phyloP scores from a whole-genome alignment of 192 early-diverging fungal species.

The Podila minutissima region DNA sequence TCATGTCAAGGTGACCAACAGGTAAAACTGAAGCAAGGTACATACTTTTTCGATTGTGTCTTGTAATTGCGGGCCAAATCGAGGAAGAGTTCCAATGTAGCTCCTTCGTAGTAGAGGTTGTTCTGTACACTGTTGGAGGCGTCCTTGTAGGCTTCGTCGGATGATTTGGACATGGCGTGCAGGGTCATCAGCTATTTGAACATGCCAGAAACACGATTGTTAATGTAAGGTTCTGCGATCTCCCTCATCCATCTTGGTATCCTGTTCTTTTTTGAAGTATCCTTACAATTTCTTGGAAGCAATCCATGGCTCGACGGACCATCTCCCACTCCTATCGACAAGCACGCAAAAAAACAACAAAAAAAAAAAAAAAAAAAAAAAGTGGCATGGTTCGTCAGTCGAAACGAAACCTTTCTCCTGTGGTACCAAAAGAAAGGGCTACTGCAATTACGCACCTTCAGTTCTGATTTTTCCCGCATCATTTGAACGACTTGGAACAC shows the following conservation, averaged over 20 bases:
- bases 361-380: too few species aligned
- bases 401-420: background rate
- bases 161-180: conserved; percentile 61
- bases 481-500: conserved; percentile 44
- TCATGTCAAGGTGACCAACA: too few species aligned
- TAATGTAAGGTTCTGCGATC: too few species aligned
- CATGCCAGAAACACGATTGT: background rate
- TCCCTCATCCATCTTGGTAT: too few species aligned
- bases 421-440: too few species aligned
- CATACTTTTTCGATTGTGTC: conserved; percentile 54
- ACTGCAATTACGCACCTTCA: conserved; percentile 6
- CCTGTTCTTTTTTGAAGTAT: background rate
- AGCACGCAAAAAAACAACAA: background rate
- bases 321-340: conserved; percentile 59
- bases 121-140: conserved; percentile 71
- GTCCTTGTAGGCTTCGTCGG: conserved; percentile 60
- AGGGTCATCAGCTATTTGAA: conserved; percentile 57
- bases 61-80: conserved; percentile 61
- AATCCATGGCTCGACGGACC: conserved; percentile 62
- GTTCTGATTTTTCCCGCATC: conserved; percentile 41
- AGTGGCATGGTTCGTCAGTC: too few species aligned
- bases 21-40: background rate
- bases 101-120: conserved; percentile 77
- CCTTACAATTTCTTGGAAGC: conserved; percentile 71
- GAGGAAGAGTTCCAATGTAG: conserved; percentile 66